phyloP scores from a whole-genome alignment of 1,284 basidiomycete genomes.

The Cutaneotrichosporon sp. region DNA sequence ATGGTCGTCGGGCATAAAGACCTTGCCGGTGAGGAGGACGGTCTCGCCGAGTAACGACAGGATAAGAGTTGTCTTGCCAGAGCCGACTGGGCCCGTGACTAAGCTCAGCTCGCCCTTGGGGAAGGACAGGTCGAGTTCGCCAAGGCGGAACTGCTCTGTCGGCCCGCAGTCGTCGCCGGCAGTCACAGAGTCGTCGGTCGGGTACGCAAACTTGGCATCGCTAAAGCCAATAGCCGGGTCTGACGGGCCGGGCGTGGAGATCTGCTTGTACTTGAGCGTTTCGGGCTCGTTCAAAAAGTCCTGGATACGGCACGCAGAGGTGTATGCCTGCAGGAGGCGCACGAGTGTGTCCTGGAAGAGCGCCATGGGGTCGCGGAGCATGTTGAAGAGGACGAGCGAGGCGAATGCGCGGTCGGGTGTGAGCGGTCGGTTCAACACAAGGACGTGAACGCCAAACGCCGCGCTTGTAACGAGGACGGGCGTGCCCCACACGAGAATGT shows the following conservation, averaged over 20 bases:
- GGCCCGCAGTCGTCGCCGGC: conserved; percentile 12
- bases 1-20: conserved; percentile 53
- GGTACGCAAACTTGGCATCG: conserved; percentile 47
- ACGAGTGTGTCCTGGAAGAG: conserved; percentile 45
- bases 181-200: conserved; percentile 22
- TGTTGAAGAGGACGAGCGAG: conserved; percentile 54
- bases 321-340: conserved; percentile 50
- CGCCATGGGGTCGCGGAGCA: conserved; percentile 46
- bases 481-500: conserved; percentile 49
- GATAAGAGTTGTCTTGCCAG: conserved; percentile 66
- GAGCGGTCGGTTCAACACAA: conserved; percentile 36
- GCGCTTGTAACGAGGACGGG: conserved; percentile 51
- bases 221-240: conserved; percentile 53
- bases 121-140: conserved; percentile 50
- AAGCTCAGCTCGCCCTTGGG: conserved; percentile 47
- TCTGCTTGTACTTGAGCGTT: conserved; percentile 54
- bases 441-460: conserved; percentile 50
- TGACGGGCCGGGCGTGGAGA: conserved; percentile 40
- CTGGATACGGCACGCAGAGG: conserved; percentile 48
- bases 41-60: conserved; percentile 56
- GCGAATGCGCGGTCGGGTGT: conserved; percentile 47
- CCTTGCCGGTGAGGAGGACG: conserved; percentile 49
- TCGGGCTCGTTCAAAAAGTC: conserved; percentile 54
- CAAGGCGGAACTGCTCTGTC: conserved; percentile 46
- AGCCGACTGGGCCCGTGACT: conserved; percentile 51